Evolutionary conservation across 345 rosid genomes (phyloP).

Genomic region (Sisymbrium irio): DNA sequence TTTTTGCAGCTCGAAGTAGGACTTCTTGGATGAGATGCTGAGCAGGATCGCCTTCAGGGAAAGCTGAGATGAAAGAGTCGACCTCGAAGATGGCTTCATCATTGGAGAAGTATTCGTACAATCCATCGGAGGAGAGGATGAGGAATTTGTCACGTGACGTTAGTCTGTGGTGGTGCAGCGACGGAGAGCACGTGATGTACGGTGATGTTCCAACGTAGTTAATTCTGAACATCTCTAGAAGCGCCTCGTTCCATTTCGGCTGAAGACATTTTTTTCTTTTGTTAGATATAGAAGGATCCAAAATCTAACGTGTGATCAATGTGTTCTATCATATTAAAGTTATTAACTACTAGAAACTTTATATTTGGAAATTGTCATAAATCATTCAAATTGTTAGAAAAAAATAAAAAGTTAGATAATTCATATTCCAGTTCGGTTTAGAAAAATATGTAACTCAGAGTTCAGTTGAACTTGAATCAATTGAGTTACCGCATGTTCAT

Average conservation of each 20-base stretch:
- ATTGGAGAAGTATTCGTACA: conserved; percentile 78
- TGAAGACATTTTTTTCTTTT: conserved; percentile 18
- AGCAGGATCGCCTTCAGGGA: conserved; percentile 96
- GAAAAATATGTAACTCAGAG: too few relatives aligned
- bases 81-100: conserved; percentile 79
- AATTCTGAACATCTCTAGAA: conserved; percentile 78
- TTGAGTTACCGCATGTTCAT: too few relatives aligned
- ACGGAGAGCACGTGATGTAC: conserved; percentile 73
- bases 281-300: neutral
- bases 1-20: conserved; percentile 83
- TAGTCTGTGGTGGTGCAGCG: conserved; percentile 71
- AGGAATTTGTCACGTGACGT: conserved; percentile 67
- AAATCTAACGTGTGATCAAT: neutral
- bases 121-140: conserved; percentile 86
- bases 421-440: too few relatives aligned
- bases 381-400: neutral
- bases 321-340: neutral
- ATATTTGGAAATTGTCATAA: neutral
- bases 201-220: conserved; percentile 76
- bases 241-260: conserved; percentile 89
- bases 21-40: conserved; percentile 85
- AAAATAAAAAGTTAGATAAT: too few relatives aligned
- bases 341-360: neutral
- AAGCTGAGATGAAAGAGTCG: conserved; percentile 64
- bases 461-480: too few relatives aligned